These are phyloP conservation scores for Cardamine occulta DNA, from an alignment of 345 rosid genomes.

Conservation along the genomic window DNA sequence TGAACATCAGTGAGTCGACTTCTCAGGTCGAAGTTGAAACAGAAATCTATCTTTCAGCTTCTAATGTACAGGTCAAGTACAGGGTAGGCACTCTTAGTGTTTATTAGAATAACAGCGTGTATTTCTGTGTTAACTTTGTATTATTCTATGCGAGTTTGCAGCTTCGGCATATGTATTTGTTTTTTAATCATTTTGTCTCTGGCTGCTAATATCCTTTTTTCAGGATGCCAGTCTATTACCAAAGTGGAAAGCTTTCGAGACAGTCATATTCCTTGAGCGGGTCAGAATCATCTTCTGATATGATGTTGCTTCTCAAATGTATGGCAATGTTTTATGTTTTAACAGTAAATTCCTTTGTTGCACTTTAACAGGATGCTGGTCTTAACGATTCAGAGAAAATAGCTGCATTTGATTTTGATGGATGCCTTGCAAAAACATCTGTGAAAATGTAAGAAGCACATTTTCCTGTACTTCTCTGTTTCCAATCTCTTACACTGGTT, in stretches of 20 bases:
- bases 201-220: constrained; percentile 17
- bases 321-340: not conserved
- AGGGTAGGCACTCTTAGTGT: constrained; percentile 54
- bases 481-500: not conserved
- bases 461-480: not conserved
- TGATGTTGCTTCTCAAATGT: not conserved
- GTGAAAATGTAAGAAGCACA: constrained; percentile 63
- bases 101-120: not conserved
- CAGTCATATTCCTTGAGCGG: constrained; percentile 81
- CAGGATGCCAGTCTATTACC: constrained; percentile 75
- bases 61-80: constrained; percentile 69
- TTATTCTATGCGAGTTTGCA: constrained; percentile 15
- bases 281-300: constrained; percentile 49
- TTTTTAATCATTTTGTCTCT: constrained; percentile 3
- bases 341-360: not conserved
- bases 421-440: constrained; percentile 87
- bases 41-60: constrained; percentile 55
- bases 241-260: constrained; percentile 94
- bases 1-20: constrained; percentile 26
- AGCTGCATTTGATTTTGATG: constrained; percentile 98
- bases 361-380: constrained; percentile 67
- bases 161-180: constrained; percentile 20
- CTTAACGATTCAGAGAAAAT: constrained; percentile 77
- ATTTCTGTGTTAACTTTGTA: not conserved
- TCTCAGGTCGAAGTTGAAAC: constrained; percentile 48